Evolutionary conservation across 768 basidiomycete species (phyloP).

Genomic region (Neoboletus magnificus): DNA sequence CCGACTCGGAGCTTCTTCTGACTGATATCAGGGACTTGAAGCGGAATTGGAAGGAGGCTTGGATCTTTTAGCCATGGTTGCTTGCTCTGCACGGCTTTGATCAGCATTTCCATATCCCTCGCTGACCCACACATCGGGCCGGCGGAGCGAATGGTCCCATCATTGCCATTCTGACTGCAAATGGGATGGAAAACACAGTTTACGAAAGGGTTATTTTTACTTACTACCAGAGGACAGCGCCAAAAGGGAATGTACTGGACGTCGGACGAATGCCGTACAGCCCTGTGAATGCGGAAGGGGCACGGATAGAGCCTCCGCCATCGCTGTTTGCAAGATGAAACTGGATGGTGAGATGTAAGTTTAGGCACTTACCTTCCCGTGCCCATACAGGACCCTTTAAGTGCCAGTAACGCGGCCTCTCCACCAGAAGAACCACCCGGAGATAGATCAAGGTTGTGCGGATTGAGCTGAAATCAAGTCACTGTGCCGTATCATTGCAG

Average conservation of each 20-base stretch:
- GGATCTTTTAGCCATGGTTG: constrained; percentile 42
- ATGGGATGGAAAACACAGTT: constrained; percentile 7
- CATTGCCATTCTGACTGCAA: constrained; percentile 25
- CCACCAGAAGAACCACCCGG: constrained; percentile 55
- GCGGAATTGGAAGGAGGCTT: constrained; percentile 29
- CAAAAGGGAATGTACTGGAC: constrained; percentile 29
- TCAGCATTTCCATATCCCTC: constrained; percentile 23
- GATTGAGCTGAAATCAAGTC: constrained; percentile 36
- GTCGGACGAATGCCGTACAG: constrained; percentile 43
- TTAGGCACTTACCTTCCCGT: constrained; percentile 36
- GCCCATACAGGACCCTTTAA: constrained; percentile 45
- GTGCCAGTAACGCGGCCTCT: constrained; percentile 45
- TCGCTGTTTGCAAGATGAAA: constrained; percentile 17
- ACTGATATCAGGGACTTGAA: constrained; percentile 21
- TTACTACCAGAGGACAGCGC: constrained; percentile 15
- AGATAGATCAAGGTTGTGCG: constrained; percentile 41
- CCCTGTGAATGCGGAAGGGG: constrained; percentile 35
- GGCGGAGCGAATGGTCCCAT: constrained; percentile 4
- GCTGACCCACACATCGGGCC: constrained; percentile 30
- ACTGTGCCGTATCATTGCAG: neutral
- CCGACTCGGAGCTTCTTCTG: constrained; percentile 29
- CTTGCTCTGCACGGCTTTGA: constrained; percentile 22
- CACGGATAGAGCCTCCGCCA: constrained; percentile 39
- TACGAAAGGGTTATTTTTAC: neutral
- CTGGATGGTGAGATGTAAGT: neutral